These are phyloP conservation scores for Platismatia glauca DNA, from an alignment of 495 filamentous ascomycete species.

Conservation along the genomic window DNA sequence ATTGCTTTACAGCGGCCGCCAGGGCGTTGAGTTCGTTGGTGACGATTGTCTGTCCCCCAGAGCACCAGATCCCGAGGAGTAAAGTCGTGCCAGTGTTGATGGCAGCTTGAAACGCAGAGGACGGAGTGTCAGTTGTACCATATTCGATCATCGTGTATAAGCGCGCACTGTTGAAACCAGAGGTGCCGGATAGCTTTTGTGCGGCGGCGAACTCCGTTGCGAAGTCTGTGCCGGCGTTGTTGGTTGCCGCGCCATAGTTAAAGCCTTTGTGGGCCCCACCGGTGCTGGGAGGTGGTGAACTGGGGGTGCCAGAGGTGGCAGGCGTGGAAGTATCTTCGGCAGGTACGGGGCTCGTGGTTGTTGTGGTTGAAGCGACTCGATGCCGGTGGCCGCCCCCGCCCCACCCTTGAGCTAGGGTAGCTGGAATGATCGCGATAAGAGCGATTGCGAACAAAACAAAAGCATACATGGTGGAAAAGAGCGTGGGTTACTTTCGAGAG, in stretches of 20 bases:
- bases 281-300: slow-evolving; percentile 18
- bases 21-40: not conserved
- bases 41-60: not conserved
- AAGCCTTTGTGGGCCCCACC: slow-evolving; percentile 53
- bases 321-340: not conserved
- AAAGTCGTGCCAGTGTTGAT: slow-evolving; percentile 61
- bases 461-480: not conserved
- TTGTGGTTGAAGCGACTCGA: not conserved
- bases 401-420: not conserved
- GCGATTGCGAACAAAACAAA: not conserved
- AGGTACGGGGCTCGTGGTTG: not conserved
- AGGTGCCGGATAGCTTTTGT: slow-evolving; percentile 55
- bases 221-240: slow-evolving; percentile 52
- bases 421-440: not conserved
- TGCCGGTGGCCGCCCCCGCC: not conserved
- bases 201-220: slow-evolving; percentile 69
- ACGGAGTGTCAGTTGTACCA: slow-evolving; percentile 50
- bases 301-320: not conserved
- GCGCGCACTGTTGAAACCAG: slow-evolving; percentile 65
- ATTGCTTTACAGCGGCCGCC: not conserved
- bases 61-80: slow-evolving; percentile 51
- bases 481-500: not conserved
- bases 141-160: slow-evolving; percentile 51
- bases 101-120: slow-evolving; percentile 67
- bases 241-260: slow-evolving; percentile 64